Conservation (phyloP, 2,329 filamentous ascomycete genomes). For the Conoideocrella luteorostrata region DNA sequence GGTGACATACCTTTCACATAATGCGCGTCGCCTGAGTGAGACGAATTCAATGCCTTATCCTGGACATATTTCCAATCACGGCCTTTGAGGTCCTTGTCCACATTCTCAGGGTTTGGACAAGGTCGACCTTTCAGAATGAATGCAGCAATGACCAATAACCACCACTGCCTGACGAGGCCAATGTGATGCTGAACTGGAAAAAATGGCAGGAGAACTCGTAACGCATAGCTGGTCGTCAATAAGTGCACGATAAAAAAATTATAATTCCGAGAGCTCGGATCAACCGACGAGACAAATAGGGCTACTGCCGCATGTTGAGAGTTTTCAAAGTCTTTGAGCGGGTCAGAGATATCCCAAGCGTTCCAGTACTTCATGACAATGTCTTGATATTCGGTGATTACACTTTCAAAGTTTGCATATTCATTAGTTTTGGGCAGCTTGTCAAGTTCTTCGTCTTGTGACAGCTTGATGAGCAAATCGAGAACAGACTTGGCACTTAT, state of each 20-base stretch:
- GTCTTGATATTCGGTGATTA: conserved; percentile 64
- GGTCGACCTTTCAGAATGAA: conserved; percentile 75
- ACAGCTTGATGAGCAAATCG: conserved; percentile 65
- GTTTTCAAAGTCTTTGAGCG: conserved; percentile 66
- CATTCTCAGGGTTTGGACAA: conserved; percentile 57
- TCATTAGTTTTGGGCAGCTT: conserved; percentile 54
- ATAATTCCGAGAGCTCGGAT: conserved; percentile 56
- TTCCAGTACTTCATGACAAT: conserved; percentile 86
- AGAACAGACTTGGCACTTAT: conserved; percentile 57
- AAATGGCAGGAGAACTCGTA: conserved; percentile 76
- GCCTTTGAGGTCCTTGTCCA: conserved; percentile 52
- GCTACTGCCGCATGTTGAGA: conserved; percentile 58
- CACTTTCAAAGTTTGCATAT: conserved; percentile 54
- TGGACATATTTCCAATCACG: conserved; percentile 74
- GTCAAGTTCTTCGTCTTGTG: conserved; percentile 63
- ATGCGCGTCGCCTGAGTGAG: conserved; percentile 67
- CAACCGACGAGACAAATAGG: conserved; percentile 55
- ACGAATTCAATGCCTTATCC: conserved; percentile 61
- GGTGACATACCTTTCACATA: conserved; percentile 72
- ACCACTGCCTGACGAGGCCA: conserved; percentile 77
- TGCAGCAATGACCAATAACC: conserved; percentile 71
- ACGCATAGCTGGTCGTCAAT: conserved; percentile 79
- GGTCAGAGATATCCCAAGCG: conserved; percentile 67
- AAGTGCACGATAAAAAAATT: conserved; percentile 81
- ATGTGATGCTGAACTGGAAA: conserved; percentile 69